Conservation (phyloP, 805 yeast species). For the Barnettozyma vustinii region DNA sequence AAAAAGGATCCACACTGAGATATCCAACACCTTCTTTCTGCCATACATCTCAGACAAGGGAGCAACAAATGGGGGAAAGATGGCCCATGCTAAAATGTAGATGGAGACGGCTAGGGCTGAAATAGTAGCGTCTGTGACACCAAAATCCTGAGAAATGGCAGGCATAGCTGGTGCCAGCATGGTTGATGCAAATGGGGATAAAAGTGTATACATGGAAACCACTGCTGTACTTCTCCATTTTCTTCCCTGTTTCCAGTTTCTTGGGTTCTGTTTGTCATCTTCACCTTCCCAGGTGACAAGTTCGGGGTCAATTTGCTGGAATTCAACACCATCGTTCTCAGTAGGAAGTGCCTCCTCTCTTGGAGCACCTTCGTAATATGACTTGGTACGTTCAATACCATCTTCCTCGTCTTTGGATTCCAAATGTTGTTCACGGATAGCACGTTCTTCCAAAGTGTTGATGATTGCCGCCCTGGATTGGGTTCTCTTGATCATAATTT, state of each 20-base stretch:
- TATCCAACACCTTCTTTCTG: conserved; percentile 44
- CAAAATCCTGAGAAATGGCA: conserved; percentile 40
- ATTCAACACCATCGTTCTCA: conserved; percentile 45
- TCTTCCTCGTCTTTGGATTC: conserved; percentile 1
- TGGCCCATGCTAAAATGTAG: conserved; percentile 59
- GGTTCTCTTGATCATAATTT: conserved; percentile 37
- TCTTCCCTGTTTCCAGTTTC: conserved; percentile 46
- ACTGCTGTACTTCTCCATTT: conserved; percentile 41
- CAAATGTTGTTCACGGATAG: conserved; percentile 19
- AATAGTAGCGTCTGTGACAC: conserved; percentile 35
- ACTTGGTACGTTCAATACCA: conserved; percentile 7
- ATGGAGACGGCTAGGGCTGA: conserved; percentile 49
- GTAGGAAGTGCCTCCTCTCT: conserved; percentile 28
- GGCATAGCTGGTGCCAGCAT: conserved; percentile 56
- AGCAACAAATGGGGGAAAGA: conserved; percentile 56
- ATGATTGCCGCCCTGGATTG: conserved; percentile 41
- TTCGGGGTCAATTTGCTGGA: conserved; percentile 53
- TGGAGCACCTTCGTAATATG: conserved; percentile 14
- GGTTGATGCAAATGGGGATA: conserved; percentile 60
- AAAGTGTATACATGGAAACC: conserved; percentile 49
- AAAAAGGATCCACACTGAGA: conserved; percentile 43
- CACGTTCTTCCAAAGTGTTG: conserved; percentile 26
- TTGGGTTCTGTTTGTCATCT: conserved; percentile 57
- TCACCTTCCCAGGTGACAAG: conserved; percentile 63
- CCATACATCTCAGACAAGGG: conserved; percentile 61